Evolutionary conservation across 495 filamentous ascomycete genomes (phyloP), one percentile per base, ranked within the genome.

Genomic region (Lepraria neglecta): DNA sequence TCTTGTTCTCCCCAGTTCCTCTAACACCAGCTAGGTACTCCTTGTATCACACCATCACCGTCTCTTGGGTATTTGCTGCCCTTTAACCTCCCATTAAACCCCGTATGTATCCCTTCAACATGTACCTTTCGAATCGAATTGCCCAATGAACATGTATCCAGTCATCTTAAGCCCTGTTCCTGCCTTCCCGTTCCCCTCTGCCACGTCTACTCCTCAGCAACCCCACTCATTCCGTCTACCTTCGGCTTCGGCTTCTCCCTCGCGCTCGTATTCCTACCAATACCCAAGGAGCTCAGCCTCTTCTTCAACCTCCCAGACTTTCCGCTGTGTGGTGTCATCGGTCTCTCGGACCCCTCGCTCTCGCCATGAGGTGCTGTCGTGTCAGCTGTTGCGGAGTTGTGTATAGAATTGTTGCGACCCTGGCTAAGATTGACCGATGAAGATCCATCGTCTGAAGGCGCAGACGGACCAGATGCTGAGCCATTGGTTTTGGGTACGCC

Each of bases 211-310:
- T 75, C 71, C 71, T 82, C 79, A 47, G 70, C 72, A 50, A 79
- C 72, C 61, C 75, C 77, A 58, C 67, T 74, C 75, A 80, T 81
- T 57, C 71, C 35, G 12, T 38, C 35, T 38, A 38, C 33, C 21
- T 62, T 53, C 9, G 46, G 24, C 47, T 62, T 65, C 7, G 24
- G 24, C 50, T 51, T 67, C 14, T 62, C 62, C 21, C 24, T 54
- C 42, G 46, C 24, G 67, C 82, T 85, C 31, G 70, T 74, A 76
- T 88, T 87, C 72, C 83, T 84, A 44, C 84, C 83, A 62, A 90
- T 69, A 59, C 82, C 82, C 64, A 92, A 64, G 52, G 85, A 68
- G 65, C 87, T 90, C 55, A 91, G 72, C 67, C 89, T 71, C 72
- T 87, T 90, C 73, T 82, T 82, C 57, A 91, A 79, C 61, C 82